A percentile compares a stretch with the other conserved stretches of the same genome.
These are phyloP conservation scores for Phytophthora gonapodyides DNA, from an alignment of 352 stramenopile genomes.

Conservation along the genomic window DNA sequence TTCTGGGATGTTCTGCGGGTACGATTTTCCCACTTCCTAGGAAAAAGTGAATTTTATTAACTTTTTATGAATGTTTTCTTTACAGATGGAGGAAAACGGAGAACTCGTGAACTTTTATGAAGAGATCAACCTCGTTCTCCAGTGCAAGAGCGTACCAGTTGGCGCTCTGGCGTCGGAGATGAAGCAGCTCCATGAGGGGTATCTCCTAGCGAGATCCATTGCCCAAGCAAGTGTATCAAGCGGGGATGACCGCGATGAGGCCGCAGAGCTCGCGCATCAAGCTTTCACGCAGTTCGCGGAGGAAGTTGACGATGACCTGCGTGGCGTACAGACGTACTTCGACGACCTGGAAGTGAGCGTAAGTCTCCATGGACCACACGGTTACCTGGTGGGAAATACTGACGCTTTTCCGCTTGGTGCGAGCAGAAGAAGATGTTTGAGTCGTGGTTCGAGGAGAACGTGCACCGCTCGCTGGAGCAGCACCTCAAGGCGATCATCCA, in stretches of 20 bases:
- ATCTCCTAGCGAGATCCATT: slow-evolving; percentile 16
- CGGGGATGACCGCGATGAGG: neutral
- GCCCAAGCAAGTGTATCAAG: slow-evolving; percentile 13
- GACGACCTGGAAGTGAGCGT: slow-evolving; percentile 33
- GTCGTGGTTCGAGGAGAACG: slow-evolving; percentile 33
- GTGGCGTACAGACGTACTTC: slow-evolving; percentile 21
- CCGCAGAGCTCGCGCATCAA: slow-evolving; percentile 12
- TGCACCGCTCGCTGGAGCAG: slow-evolving; percentile 15
- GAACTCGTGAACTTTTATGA: slow-evolving; percentile 30
- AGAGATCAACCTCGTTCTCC: slow-evolving; percentile 28
- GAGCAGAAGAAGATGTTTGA: slow-evolving; percentile 25
- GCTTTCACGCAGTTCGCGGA: slow-evolving; percentile 33
- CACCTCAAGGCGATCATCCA: slow-evolving; percentile 27
- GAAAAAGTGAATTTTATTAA: neutral
- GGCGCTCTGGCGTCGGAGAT: slow-evolving; percentile 19
- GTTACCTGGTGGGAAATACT: too few relatives aligned
- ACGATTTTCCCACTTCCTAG: slow-evolving; percentile 2
- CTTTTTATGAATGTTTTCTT: neutral
- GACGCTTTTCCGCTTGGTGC: neutral
- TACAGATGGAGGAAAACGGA: slow-evolving; percentile 14
- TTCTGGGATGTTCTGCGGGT: slow-evolving; percentile 32
- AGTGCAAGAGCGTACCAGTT: slow-evolving; percentile 34
- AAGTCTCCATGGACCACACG: slow-evolving; percentile 1
- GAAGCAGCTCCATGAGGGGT: slow-evolving; percentile 26
- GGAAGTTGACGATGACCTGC: slow-evolving; percentile 27